Conservation (phyloP, 2,329 filamentous ascomycete species). For the Cladosporium sp. region DNA sequence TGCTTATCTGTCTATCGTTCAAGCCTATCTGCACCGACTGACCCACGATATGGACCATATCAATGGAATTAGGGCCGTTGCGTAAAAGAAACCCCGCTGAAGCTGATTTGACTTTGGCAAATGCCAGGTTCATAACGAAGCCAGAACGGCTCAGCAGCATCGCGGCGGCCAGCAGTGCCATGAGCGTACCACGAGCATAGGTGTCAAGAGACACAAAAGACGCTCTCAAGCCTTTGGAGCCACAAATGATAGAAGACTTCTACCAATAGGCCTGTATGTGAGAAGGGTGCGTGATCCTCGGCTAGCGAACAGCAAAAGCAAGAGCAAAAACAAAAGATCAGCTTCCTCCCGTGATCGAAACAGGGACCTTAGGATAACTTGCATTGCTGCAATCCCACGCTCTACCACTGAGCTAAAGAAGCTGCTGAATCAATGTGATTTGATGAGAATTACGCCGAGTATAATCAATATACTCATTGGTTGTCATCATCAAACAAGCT, state of each 20-base stretch:
- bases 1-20: no score
- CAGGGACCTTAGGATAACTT: constrained; percentile 13
- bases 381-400: constrained; percentile 14
- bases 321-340: neutral
- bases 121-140: neutral
- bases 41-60: neutral
- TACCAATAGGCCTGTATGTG: no score
- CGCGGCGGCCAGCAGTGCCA: no score
- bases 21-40: no score
- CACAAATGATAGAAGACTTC: no score
- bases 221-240: no score
- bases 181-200: no score
- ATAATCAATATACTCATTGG: no score
- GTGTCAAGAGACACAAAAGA: no score
- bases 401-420: constrained; percentile 15
- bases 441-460: neutral
- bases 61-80: neutral
- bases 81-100: neutral
- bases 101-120: neutral
- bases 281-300: no score
- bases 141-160: neutral
- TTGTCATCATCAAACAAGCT: no score
- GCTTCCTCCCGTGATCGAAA: constrained; percentile 13
- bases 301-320: neutral
- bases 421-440: neutral